These are phyloP conservation scores for Hymenoscyphus salicellus DNA, from an alignment of 2,329 filamentous ascomycete species.

Conservation along the genomic window DNA sequence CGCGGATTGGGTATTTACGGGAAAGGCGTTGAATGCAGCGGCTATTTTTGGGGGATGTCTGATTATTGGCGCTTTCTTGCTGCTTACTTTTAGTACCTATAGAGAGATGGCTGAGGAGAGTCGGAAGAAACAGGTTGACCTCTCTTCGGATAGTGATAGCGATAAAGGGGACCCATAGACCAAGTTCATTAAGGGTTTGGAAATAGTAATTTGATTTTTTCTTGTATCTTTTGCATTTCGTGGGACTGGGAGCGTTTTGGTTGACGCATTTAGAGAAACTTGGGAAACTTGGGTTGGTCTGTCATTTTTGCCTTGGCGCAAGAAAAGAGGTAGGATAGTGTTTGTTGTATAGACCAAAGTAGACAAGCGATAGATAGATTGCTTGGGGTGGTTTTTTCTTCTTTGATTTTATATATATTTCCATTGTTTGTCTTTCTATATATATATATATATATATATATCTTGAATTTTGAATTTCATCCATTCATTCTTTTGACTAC, in stretches of 20 bases:
- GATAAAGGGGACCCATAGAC: slow-evolving; percentile 32
- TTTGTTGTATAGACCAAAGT: too few relatives aligned
- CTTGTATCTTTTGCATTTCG: background rate
- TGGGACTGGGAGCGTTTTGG: background rate
- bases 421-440: too few relatives aligned
- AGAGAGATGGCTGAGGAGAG: slow-evolving; percentile 86
- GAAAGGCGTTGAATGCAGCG: slow-evolving; percentile 68
- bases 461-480: too few relatives aligned
- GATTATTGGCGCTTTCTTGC: slow-evolving; percentile 83
- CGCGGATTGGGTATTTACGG: slow-evolving; percentile 83
- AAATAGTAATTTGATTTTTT: background rate
- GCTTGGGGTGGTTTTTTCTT: too few relatives aligned
- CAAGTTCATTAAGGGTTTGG: too few relatives aligned
- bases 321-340: too few relatives aligned
- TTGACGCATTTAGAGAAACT: background rate
- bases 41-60: slow-evolving; percentile 79
- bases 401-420: too few relatives aligned
- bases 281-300: background rate
- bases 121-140: slow-evolving; percentile 50
- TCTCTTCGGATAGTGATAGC: slow-evolving; percentile 43
- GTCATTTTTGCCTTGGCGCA: background rate
- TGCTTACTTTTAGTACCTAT: slow-evolving; percentile 89
- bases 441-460: too few relatives aligned
- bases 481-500: too few relatives aligned
- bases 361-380: too few relatives aligned